Evolutionary conservation across 306 rosid genomes (phyloP).

Genomic region (Cyclanthera cordifolia): DNA sequence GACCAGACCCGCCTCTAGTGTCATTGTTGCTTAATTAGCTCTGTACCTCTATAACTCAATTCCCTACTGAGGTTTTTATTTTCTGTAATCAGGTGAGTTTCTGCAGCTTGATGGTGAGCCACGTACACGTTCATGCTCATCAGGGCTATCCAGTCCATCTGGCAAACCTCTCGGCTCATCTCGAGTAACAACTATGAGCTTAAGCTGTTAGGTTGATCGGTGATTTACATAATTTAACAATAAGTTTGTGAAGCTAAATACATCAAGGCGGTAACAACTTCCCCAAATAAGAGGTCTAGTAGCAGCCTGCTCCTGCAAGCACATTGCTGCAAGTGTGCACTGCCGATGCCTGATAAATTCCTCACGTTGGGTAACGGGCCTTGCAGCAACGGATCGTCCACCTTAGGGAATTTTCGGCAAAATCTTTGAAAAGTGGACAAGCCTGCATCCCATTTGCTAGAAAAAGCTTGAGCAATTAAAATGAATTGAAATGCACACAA

Average conservation of each 20-base stretch:
- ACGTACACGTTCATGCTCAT: constrained; percentile 33
- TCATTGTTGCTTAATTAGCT: constrained; percentile 47
- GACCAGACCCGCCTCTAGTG: constrained; percentile 69
- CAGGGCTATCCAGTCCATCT: constrained; percentile 79
- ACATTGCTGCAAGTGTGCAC: constrained; percentile 93
- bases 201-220: too few relatives aligned
- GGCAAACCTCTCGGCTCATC: constrained; percentile 56
- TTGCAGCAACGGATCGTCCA: constrained; percentile 71
- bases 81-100: constrained; percentile 75
- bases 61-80: constrained; percentile 53
- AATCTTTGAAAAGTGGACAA: constrained; percentile 52
- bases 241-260: constrained; percentile 78
- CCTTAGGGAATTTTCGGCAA: constrained; percentile 47
- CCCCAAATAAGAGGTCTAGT: constrained; percentile 63
- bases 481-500: not conserved
- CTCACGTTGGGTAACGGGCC: constrained; percentile 56
- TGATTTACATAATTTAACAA: too few relatives aligned
- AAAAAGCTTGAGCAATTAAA: constrained; percentile 1
- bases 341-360: constrained; percentile 67
- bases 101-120: constrained; percentile 65
- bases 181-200: too few relatives aligned
- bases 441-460: constrained; percentile 34
- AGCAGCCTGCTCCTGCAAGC: constrained; percentile 63
- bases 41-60: constrained; percentile 24
- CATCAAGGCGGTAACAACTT: constrained; percentile 65